Evolutionary conservation across 768 basidiomycete species (phyloP).

Genomic region (Psilocybe cyanescens): DNA sequence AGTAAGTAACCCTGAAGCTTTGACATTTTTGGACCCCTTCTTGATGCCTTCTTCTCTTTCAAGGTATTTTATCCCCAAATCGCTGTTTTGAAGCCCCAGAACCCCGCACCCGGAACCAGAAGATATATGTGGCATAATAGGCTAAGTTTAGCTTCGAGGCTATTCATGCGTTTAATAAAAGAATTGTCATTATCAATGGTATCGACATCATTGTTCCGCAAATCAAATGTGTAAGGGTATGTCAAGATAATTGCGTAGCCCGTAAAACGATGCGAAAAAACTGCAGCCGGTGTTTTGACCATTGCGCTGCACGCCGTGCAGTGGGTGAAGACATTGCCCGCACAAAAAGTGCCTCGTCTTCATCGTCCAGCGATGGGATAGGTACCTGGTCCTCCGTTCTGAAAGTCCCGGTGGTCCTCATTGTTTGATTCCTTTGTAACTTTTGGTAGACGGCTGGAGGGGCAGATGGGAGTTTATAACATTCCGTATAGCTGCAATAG

Average conservation of each 20-base stretch:
- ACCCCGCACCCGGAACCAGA: too few relatives aligned
- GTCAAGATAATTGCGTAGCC: not conserved
- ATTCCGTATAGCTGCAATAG: conserved; percentile 13
- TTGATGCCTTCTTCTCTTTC: too few relatives aligned
- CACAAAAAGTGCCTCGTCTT: conserved; percentile 5
- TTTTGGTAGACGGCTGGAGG: conserved; percentile 21
- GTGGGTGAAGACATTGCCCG: not conserved
- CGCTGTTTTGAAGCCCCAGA: too few relatives aligned
- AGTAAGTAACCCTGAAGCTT: too few relatives aligned
- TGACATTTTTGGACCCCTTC: too few relatives aligned
- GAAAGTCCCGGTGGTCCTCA: not conserved
- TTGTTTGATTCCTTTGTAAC: not conserved
- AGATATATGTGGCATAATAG: too few relatives aligned
- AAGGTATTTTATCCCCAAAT: too few relatives aligned
- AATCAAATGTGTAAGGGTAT: not conserved
- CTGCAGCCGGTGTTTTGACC: conserved; percentile 1
- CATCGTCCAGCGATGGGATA: not conserved
- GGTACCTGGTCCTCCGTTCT: not conserved
- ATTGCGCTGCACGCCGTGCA: not conserved
- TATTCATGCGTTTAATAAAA: too few relatives aligned
- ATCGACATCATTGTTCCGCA: too few relatives aligned
- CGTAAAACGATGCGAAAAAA: conserved; percentile 1
- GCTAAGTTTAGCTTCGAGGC: too few relatives aligned
- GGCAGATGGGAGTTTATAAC: conserved; percentile 15
- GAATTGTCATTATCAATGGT: too few relatives aligned